Percentiles rank a stretch among this genome's conserved stretches.
Conservation (phyloP, 2,329 filamentous ascomycete species). For the Orbilia quercus region DNA sequence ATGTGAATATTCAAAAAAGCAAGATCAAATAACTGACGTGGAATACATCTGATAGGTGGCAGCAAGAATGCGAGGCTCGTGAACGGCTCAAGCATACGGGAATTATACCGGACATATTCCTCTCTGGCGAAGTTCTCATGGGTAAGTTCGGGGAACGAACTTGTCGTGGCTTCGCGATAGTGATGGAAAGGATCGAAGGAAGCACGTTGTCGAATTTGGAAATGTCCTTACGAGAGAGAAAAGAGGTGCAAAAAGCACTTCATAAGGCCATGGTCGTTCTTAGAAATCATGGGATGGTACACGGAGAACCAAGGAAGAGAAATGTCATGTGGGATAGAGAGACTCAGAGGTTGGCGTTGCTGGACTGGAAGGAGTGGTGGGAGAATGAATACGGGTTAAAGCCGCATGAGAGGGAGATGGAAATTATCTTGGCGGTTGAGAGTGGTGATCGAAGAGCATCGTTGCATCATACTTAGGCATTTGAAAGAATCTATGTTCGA, state of each 20-base stretch:
- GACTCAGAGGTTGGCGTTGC: slow-evolving; percentile 8
- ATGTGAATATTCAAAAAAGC: neutral
- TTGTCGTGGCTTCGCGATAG: slow-evolving; percentile 33
- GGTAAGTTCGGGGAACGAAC: slow-evolving; percentile 32
- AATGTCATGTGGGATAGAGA: slow-evolving; percentile 42
- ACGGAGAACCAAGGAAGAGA: slow-evolving; percentile 29
- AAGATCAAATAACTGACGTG: neutral
- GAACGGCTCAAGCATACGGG: slow-evolving; percentile 13
- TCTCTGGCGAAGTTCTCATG: slow-evolving; percentile 29
- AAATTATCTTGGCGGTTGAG: slow-evolving; percentile 34
- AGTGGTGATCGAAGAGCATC: slow-evolving; percentile 17
- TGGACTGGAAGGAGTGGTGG: slow-evolving; percentile 51
- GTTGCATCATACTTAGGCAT: neutral
- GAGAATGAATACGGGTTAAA: slow-evolving; percentile 39
- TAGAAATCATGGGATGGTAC: slow-evolving; percentile 35
- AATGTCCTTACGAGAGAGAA: slow-evolving; percentile 16
- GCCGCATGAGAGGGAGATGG: slow-evolving; percentile 36
- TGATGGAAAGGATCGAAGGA: slow-evolving; percentile 39
- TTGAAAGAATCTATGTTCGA: too few species aligned
- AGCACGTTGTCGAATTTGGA: slow-evolving; percentile 23
- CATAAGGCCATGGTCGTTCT: slow-evolving; percentile 30
- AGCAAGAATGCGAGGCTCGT: slow-evolving; percentile 46
- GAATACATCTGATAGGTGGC: slow-evolving; percentile 34
- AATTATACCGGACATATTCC: slow-evolving; percentile 30
- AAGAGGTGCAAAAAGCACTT: slow-evolving; percentile 23